Conservation (phyloP, 768 basidiomycete species). For the Panus rudis region DNA sequence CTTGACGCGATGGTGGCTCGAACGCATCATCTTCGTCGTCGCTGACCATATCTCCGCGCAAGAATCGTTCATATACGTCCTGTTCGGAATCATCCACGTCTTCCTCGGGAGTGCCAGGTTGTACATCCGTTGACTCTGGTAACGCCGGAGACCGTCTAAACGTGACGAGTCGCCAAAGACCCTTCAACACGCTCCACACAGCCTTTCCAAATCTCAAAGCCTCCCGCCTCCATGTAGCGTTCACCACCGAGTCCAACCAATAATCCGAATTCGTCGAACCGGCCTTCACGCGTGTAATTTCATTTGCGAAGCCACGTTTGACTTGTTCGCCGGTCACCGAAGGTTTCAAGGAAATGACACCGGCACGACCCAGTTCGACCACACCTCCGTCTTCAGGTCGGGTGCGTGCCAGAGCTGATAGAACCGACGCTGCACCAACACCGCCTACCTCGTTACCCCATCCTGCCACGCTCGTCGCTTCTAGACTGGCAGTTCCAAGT, state of each 20-base stretch:
- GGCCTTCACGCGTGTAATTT: constrained; percentile 38
- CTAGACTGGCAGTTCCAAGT: constrained; percentile 67
- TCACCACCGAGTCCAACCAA: constrained; percentile 22
- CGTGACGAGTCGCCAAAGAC: constrained; percentile 8
- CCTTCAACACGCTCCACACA: constrained; percentile 11
- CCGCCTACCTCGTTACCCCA: constrained; percentile 68
- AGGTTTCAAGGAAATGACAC: constrained; percentile 36
- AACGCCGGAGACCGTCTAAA: background rate
- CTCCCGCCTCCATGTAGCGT: constrained; percentile 35
- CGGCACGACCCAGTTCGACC: constrained; percentile 34
- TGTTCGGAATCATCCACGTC: constrained; percentile 19
- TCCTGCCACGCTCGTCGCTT: constrained; percentile 65
- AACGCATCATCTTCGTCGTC: constrained; percentile 44
- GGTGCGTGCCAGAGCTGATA: background rate
- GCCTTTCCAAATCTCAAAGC: constrained; percentile 25
- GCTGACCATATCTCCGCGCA: constrained; percentile 48
- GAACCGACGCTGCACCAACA: constrained; percentile 24
- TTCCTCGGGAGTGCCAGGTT: background rate
- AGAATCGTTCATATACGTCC: constrained; percentile 48
- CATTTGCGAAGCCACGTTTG: constrained; percentile 40
- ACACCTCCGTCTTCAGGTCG: constrained; percentile 12
- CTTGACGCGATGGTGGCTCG: constrained; percentile 9
- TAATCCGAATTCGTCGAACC: constrained; percentile 28
- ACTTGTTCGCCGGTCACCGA: constrained; percentile 19
- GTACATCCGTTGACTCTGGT: background rate